phyloP scores from a whole-genome alignment of 768 basidiomycete species.

The Cystofilobasidium capitatum region DNA sequence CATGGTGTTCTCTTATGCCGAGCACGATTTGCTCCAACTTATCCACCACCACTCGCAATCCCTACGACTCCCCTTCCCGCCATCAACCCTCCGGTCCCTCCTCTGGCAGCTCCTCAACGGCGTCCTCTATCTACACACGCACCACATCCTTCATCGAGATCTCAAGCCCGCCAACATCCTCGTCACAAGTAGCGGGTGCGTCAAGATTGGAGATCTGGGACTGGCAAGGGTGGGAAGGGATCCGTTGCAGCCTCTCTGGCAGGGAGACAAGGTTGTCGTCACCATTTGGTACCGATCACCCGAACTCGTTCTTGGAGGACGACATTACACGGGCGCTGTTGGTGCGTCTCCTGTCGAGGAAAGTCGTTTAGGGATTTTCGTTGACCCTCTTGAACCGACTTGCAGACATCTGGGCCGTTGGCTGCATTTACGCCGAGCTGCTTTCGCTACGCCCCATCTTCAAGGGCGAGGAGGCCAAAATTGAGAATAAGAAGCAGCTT shows the following conservation, averaged over 20 bases:
- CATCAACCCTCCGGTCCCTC: conserved; percentile 78
- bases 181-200: conserved; percentile 73
- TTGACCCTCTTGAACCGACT: not conserved
- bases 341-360: conserved; percentile 35
- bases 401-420: conserved; percentile 87
- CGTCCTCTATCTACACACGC: conserved; percentile 84
- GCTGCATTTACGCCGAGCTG: conserved; percentile 93
- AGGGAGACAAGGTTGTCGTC: conserved; percentile 95
- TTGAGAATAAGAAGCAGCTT: conserved; percentile 90
- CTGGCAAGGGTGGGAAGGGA: conserved; percentile 83
- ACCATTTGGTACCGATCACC: conserved; percentile 99
- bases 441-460: conserved; percentile 91
- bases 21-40: conserved; percentile 99
- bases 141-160: conserved; percentile 91
- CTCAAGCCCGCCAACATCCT: conserved; percentile 98
- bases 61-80: conserved; percentile 62
- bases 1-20: conserved; percentile 99
- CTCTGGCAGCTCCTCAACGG: conserved; percentile 91
- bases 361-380: too few species aligned
- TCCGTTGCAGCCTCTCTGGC: conserved; percentile 81
- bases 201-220: conserved; percentile 98
- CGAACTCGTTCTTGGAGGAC: conserved; percentile 87
- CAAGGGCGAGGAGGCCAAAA: conserved; percentile 97
- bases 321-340: conserved; percentile 93
- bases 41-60: conserved; percentile 96